Base-by-base conservation (phyloP, 495 filamentous ascomycete species). In the Apiosordaria backusii region DNA sequence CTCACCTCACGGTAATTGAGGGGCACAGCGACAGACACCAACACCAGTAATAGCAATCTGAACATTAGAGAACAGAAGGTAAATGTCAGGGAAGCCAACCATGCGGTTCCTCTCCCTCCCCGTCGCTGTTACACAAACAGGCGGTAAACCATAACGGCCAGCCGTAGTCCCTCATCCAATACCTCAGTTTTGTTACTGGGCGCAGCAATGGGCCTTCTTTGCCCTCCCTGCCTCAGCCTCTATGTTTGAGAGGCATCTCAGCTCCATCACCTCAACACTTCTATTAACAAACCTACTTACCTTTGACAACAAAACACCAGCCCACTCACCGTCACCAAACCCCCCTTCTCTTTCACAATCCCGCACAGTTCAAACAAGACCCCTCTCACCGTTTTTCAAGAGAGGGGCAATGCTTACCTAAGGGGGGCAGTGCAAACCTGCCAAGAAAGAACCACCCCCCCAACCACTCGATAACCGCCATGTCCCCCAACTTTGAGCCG, bases 341-440 rank as follows among this genome's bases (percentile, higher is more conserved):
- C 52, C 21, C 3, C 52, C 52, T 16, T 24, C 53, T 57, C 53
- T 57, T 57, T 21, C 53, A 25, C 57, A 59, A 25, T 26, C 35
- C 35, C 35, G 9, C 35, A 45, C 35, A 45, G 35, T 45, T 15
- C 16, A 45, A 45, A 45, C 35, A 45, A 1, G 16, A 45, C 35
- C 3, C 29, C 10, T 45, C 35, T 45, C 35, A 45, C 35, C 35
- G 35, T 45, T 13, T 15, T 45, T 45, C 35, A 13, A 45, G 35
- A 45, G 35, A 45, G 35, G 35, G 35, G 35, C 16, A 15, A 16
- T 55, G 53, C 19, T 57, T 57, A 22, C 19, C 53, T 24, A 35
- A 61, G 21, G 59, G 59, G 59, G 59, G 59, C 59, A 35, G 59
- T 61, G 59, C 59, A 61, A 61, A 35, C 59, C 27, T 27, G 59